A percentile compares a stretch with the other conserved stretches of the same genome.
Evolutionary conservation across 208 protist species (phyloP).

Genomic region (Acanthamoeba pearcei): DNA sequence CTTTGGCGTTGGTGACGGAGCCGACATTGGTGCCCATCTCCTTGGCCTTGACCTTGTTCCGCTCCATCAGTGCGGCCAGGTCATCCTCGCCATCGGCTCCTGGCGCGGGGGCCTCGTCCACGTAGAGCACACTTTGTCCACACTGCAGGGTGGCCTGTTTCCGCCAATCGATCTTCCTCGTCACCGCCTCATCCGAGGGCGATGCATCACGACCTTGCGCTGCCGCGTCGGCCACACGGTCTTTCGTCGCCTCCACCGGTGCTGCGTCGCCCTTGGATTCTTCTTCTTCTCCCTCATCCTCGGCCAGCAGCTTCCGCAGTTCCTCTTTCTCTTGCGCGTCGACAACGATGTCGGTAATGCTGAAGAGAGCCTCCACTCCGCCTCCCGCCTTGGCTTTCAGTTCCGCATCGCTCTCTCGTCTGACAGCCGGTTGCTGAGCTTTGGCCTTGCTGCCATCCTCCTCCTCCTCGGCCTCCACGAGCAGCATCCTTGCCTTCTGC

Average conservation of each 20-base stretch:
- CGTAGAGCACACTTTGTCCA: slow-evolving; percentile 3
- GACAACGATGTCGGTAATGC: slow-evolving; percentile 14
- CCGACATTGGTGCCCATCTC: neutral
- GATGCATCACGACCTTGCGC: too few species aligned
- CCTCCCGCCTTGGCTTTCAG: neutral
- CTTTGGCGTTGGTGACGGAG: neutral
- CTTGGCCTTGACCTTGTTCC: slow-evolving; percentile 14
- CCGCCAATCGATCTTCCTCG: slow-evolving; percentile 35
- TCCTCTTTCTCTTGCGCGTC: slow-evolving; percentile 8
- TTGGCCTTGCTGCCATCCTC: too few species aligned
- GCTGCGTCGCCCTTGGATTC: neutral
- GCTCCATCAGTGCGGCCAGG: neutral
- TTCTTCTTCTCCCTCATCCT: neutral
- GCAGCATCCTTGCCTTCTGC: neutral
- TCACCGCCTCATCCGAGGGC: neutral
- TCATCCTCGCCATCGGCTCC: neutral
- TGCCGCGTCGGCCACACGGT: too few species aligned
- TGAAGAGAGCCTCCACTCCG: neutral
- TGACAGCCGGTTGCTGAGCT: neutral
- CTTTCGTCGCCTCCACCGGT: neutral
- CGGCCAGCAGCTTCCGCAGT: slow-evolving; percentile 4
- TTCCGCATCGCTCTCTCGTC: neutral
- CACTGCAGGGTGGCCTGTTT: slow-evolving; percentile 58
- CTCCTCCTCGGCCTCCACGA: slow-evolving; percentile 15
- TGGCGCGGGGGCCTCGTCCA: neutral